Evolutionary conservation across 2,329 filamentous ascomycete genomes (phyloP).

Genomic region (Harringtonia aguacate): DNA sequence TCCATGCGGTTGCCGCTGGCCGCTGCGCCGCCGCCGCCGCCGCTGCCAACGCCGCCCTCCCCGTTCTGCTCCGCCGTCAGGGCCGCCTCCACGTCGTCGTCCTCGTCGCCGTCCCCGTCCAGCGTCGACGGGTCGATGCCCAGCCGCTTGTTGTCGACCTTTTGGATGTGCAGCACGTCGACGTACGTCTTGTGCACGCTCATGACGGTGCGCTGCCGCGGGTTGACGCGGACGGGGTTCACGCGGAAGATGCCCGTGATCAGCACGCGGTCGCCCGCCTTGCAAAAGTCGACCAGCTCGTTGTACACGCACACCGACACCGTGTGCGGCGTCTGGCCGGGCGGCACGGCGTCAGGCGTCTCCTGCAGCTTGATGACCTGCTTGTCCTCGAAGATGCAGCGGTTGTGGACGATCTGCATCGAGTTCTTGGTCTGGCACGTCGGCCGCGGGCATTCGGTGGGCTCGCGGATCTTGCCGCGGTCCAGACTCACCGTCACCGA

Average conservation of each 20-base stretch:
- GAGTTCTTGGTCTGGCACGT: slow-evolving; percentile 82
- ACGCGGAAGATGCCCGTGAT: slow-evolving; percentile 96
- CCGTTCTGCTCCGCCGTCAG: slow-evolving; percentile 26
- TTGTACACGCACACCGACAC: slow-evolving; percentile 95
- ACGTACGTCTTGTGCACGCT: slow-evolving; percentile 97
- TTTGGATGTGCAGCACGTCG: slow-evolving; percentile 90
- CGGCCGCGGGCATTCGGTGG: slow-evolving; percentile 75
- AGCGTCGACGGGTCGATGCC: slow-evolving; percentile 85
- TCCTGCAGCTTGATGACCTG: slow-evolving; percentile 98
- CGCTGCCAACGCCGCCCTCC: neutral
- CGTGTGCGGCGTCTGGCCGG: slow-evolving; percentile 93
- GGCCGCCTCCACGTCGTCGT: slow-evolving; percentile 44
- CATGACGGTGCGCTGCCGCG: slow-evolving; percentile 84
- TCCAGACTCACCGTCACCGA: slow-evolving; percentile 86
- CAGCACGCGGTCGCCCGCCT: slow-evolving; percentile 90
- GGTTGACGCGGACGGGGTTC: slow-evolving; percentile 87
- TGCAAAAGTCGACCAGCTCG: slow-evolving; percentile 94
- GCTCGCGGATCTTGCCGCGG: slow-evolving; percentile 90
- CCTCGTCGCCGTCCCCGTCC: slow-evolving; percentile 65
- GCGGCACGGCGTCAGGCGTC: slow-evolving; percentile 86
- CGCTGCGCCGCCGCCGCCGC: neutral
- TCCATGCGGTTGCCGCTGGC: slow-evolving; percentile 66
- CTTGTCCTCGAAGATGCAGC: slow-evolving; percentile 90
- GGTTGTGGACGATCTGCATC: slow-evolving; percentile 97
- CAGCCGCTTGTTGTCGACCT: slow-evolving; percentile 90